These are phyloP conservation scores for Pseudohyphozyma bogoriensis DNA, from an alignment of 768 basidiomycete genomes.

Conservation along the genomic window DNA sequence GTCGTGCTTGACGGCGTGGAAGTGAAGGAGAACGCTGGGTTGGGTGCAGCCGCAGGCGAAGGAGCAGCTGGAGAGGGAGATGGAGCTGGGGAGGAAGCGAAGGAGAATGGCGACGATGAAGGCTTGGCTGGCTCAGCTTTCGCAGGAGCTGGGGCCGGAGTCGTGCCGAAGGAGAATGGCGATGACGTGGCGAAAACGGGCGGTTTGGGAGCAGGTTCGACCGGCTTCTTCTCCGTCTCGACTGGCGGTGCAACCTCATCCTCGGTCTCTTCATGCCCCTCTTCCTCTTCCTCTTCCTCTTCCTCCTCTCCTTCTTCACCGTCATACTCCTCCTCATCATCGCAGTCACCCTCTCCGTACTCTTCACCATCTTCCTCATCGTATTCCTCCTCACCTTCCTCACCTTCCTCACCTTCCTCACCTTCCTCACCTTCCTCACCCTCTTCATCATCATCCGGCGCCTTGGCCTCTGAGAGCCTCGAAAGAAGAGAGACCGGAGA, in stretches of 20 bases:
- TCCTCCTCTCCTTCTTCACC: neutral
- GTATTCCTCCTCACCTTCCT: neutral
- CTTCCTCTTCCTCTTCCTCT: neutral
- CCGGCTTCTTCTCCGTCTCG: too few relatives aligned
- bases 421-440: neutral
- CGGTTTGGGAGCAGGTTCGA: neutral
- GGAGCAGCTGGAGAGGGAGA: constrained; percentile 7
- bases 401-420: neutral
- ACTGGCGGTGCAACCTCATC: too few relatives aligned
- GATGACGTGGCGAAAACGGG: neutral
- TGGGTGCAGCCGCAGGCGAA: neutral
- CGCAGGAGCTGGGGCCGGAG: neutral
- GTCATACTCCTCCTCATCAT: neutral
- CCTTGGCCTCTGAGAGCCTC: neutral
- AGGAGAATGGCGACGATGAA: neutral
- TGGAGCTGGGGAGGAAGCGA: neutral
- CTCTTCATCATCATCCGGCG: neutral
- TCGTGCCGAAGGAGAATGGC: constrained; percentile 2
- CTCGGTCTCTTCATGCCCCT: too few relatives aligned
- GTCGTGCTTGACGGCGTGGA: neutral
- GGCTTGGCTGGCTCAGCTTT: neutral
- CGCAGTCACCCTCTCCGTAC: neutral
- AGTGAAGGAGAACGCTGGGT: neutral
- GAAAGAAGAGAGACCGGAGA: neutral
- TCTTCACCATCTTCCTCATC: neutral